phyloP scores from a whole-genome alignment of 108 stramenopile species.

The Cyclostephanos tholiformis region DNA sequence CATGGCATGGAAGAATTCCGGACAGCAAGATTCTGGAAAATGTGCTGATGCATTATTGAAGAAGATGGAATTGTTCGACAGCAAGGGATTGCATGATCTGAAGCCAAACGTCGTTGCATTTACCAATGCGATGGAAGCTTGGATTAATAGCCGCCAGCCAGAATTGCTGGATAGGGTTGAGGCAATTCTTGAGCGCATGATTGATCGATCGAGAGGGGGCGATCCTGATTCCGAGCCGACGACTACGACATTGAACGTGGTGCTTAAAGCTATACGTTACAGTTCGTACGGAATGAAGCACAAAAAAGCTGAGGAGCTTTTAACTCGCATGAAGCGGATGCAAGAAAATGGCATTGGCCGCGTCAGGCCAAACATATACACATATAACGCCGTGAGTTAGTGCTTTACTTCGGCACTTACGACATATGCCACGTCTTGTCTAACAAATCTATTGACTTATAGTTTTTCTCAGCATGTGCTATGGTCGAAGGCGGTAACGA shows the following conservation, averaged over 20 bases:
- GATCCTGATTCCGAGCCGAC: conserved; percentile 44
- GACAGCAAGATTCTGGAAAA: conserved; percentile 49
- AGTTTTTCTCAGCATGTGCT: conserved; percentile 46
- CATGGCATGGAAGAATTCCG: conserved; percentile 62
- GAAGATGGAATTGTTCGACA: conserved; percentile 53
- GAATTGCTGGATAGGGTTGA: conserved; percentile 41
- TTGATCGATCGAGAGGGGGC: conserved; percentile 32
- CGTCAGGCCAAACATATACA: conserved; percentile 36
- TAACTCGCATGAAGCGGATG: conserved; percentile 56
- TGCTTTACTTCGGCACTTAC: background rate
- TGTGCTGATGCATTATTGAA: conserved; percentile 53
- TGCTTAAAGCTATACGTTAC: conserved; percentile 42
- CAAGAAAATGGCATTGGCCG: conserved; percentile 16
- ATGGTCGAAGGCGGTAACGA: conserved; percentile 15
- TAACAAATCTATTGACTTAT: background rate
- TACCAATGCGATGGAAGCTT: conserved; percentile 65
- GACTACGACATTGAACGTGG: conserved; percentile 41
- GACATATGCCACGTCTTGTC: background rate
- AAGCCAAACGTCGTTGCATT: conserved; percentile 62
- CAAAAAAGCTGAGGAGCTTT: conserved; percentile 53
- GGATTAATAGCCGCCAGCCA: conserved; percentile 51
- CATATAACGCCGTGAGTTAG: conserved; percentile 50
- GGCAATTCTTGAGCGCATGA: conserved; percentile 40
- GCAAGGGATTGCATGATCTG: conserved; percentile 35
- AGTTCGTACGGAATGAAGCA: conserved; percentile 27